phyloP scores from a whole-genome alignment of 139 green algal species.

The Haematococcus lacustris region DNA sequence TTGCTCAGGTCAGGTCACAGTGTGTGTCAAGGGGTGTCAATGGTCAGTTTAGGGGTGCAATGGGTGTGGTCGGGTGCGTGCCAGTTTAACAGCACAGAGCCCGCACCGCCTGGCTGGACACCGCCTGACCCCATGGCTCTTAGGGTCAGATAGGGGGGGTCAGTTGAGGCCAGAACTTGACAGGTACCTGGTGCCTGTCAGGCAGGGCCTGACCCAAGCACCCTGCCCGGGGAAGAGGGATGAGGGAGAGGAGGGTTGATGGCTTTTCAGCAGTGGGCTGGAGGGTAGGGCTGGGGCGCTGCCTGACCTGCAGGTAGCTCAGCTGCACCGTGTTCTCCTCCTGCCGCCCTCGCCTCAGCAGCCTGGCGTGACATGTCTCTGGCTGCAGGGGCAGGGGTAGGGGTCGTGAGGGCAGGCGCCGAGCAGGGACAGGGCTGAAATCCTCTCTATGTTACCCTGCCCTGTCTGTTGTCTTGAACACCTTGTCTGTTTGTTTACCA shows the following conservation, averaged over 20 bases:
- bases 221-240: not conserved
- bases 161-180: not conserved
- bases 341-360: conserved; percentile 39
- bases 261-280: no score
- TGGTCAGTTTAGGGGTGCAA: no score
- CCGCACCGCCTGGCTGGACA: no score
- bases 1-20: no score
- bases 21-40: no score
- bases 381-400: conserved; percentile 25
- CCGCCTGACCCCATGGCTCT: no score
- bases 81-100: no score
- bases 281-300: not conserved
- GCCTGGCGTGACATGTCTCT: conserved; percentile 64
- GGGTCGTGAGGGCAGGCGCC: no score
- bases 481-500: not conserved
- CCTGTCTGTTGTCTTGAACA: no score
- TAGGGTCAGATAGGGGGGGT: not conserved
- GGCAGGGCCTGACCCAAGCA: not conserved
- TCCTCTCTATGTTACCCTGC: no score
- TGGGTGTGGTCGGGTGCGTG: no score
- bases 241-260: not conserved
- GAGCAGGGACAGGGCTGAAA: no score
- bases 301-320: conserved; percentile 69
- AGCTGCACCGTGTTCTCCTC: conserved; percentile 51
- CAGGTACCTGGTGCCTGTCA: not conserved